Conservation (phyloP, 192 early-diverging fungal genomes). For the Podila verticillata region DNA sequence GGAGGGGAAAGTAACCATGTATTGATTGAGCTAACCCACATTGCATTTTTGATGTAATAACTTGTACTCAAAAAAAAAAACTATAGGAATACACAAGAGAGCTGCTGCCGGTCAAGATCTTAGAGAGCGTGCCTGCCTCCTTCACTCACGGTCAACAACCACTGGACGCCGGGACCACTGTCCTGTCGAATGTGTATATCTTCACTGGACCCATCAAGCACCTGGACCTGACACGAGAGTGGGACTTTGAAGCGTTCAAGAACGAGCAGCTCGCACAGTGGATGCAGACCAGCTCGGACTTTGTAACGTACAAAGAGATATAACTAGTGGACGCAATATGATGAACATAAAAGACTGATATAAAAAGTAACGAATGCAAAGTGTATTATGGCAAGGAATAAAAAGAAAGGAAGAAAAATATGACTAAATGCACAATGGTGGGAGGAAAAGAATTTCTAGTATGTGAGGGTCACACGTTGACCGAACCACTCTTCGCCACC, state of each 20-base stretch:
- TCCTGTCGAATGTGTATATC: conserved; percentile 35
- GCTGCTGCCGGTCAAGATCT: conserved; percentile 19
- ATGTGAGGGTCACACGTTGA: conserved; percentile 10
- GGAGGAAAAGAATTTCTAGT: no score
- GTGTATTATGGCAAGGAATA: no score
- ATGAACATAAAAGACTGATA: no score
- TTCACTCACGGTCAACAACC: conserved; percentile 9
- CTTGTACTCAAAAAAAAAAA: not conserved
- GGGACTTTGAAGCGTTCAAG: conserved; percentile 40
- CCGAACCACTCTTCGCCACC: conserved; percentile 11
- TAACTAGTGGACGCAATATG: no score
- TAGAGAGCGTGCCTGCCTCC: conserved; percentile 15
- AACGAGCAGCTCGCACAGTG: conserved; percentile 9
- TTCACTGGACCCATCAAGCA: conserved; percentile 28
- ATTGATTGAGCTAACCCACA: not conserved
- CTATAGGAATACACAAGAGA: conserved; percentile 36
- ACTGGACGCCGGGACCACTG: conserved; percentile 13
- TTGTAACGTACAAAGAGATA: no score
- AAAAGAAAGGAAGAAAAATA: no score
- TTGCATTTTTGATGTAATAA: not conserved
- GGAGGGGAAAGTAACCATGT: not conserved
- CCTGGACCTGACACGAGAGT: conserved; percentile 16
- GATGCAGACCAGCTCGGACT: no score
- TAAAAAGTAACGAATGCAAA: no score
- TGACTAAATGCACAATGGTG: no score